phyloP scores from a whole-genome alignment of 2,329 filamentous ascomycete species.

The Fusarium palustre region DNA sequence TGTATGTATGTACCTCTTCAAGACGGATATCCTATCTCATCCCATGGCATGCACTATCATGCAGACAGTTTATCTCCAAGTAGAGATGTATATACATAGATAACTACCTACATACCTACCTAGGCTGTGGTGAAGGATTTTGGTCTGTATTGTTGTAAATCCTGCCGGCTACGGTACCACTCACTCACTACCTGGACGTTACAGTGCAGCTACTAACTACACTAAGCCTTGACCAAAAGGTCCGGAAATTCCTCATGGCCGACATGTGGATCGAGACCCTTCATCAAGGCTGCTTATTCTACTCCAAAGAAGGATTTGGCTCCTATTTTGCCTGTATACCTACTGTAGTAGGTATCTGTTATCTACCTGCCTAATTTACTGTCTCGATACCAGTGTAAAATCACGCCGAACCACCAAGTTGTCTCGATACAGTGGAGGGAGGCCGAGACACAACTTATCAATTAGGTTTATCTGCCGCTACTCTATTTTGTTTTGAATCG shows the following conservation, averaged over 20 bases:
- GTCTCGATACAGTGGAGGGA: not conserved
- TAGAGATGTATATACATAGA: not conserved
- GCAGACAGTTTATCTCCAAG: not conserved
- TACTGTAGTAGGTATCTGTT: not conserved
- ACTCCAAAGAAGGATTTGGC: not conserved
- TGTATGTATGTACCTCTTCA: not conserved
- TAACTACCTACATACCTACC: no score
- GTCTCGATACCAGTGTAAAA: not conserved
- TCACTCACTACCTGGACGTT: constrained; percentile 2
- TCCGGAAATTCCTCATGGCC: not conserved
- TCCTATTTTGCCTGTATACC: constrained; percentile 21
- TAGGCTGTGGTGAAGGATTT: constrained; percentile 4
- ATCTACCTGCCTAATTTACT: not conserved
- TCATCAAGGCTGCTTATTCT: not conserved
- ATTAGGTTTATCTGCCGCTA: constrained; percentile 4
- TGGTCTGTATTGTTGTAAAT: not conserved
- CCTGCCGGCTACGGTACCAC: constrained; percentile 6
- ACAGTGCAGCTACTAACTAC: not conserved
- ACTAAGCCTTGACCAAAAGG: not conserved
- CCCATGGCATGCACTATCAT: not conserved
- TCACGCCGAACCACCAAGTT: not conserved
- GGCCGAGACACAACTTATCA: not conserved
- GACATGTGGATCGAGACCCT: not conserved
- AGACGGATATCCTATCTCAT: not conserved
- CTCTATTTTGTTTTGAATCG: not conserved